Evolutionary conservation across 2,329 filamentous ascomycete species (phyloP), one percentile per base, ranked within the genome.

Genomic region (Plenodomus tracheiphilus): DNA sequence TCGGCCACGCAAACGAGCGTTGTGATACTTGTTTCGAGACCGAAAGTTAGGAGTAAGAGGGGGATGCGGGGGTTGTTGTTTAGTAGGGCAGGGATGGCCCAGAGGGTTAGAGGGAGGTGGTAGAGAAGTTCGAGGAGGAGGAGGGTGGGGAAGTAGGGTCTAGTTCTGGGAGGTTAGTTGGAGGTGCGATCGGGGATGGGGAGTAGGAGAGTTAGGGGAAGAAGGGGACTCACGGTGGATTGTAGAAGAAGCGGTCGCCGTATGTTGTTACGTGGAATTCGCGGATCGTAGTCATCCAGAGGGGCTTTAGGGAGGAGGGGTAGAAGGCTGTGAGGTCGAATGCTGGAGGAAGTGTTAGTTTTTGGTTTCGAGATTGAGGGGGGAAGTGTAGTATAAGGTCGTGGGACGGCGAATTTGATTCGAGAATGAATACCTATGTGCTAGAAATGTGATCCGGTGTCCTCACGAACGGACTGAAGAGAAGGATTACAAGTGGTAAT

Each of bases 1-100:
- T 88, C 85, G 2, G 79, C 76, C 39, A 88, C 76, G 60, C 85
- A 88, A 0, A 82, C 82, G 36, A 82, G 61, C 0, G 85, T 87
- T 1, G 85, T 86, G 46, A 87, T 54, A 30, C 78, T 81, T 0
- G 83, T 81, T 61, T 86, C 78, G 9, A 83, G 67, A 0, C 81
- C 79, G 58, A 82, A 87, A 2, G 83, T 70, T 1, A 88, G 77
- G 1, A 88, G 73, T 42, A 85, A 79, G 0, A 87, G 68, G 0
- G 85, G 83, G 4, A 85, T 57, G 40, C 80, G 75, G 0, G 83
- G 79, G 46, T 84, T 77, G 61, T 84, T 81, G 82, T 63, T 61
- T 15, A 79, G 57, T 9, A 87, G 68, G 1, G 76, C 84, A n/a
- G 76, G 68, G 16, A 86, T 72, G 0, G 81, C 80, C 82, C 82